Conservation (phyloP, 805 yeast species). For the Saccharomycopsis schoenii region DNA sequence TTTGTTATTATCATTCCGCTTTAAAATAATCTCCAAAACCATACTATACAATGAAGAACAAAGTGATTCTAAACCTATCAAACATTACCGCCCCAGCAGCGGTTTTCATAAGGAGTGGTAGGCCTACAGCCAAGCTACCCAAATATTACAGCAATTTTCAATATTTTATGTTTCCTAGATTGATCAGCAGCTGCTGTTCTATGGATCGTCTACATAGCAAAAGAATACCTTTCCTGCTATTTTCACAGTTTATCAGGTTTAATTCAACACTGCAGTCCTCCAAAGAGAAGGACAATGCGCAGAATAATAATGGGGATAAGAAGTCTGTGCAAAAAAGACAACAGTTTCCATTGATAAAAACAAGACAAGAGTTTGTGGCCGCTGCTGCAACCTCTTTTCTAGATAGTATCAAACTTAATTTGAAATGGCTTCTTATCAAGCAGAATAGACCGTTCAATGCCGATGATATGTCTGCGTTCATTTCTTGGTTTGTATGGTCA, state of each 20-base stretch:
- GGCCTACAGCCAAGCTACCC: no score
- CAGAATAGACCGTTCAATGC: slow-evolving; percentile 78
- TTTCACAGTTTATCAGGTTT: neutral
- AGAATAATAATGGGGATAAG: neutral
- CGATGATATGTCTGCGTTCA: slow-evolving; percentile 86
- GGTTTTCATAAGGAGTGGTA: no score
- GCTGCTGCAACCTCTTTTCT: slow-evolving; percentile 10
- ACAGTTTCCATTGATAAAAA: neutral
- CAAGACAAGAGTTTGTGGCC: slow-evolving; percentile 14
- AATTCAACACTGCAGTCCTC: neutral
- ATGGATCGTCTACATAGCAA: no score
- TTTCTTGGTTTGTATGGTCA: slow-evolving; percentile 88
- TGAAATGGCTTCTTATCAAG: slow-evolving; percentile 68
- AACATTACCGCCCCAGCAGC: no score
- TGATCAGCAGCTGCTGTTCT: no score
- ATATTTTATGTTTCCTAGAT: no score
- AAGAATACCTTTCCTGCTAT: neutral
- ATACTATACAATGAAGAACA: no score
- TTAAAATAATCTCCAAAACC: no score
- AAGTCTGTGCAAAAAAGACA: neutral
- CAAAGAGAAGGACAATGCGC: neutral
- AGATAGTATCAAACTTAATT: slow-evolving; percentile 21
- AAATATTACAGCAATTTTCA: no score
- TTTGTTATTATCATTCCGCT: no score
- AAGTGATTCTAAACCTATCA: no score